Percentiles rank a stretch among this genome's conserved stretches.
Evolutionary conservation across 305 asterid species (phyloP).

Genomic region (Fraxinus sp.): DNA sequence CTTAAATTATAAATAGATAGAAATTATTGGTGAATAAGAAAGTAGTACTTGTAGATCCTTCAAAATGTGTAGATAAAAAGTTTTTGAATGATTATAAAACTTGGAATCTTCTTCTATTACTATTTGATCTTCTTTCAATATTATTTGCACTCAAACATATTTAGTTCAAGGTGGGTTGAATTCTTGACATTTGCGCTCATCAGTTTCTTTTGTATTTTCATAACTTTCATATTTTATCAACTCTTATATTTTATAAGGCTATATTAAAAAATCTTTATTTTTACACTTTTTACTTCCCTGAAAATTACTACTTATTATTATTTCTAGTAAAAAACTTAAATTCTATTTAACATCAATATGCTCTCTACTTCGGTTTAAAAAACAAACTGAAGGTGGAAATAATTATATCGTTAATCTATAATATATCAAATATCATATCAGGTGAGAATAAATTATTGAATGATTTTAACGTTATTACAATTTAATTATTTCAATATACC

Average conservation of each 20-base stretch:
- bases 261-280: no score
- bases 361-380: background rate
- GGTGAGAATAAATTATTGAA: no score
- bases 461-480: no score
- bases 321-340: background rate
- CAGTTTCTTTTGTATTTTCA: no score
- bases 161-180: background rate
- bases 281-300: background rate
- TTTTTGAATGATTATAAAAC: background rate
- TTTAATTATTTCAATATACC: no score
- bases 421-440: no score
- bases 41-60: background rate
- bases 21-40: background rate
- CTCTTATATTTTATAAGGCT: background rate
- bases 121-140: background rate
- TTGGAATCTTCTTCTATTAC: background rate
- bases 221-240: no score
- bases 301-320: no score
- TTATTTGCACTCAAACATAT: background rate
- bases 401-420: background rate
- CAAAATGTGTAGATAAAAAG: no score
- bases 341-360: background rate
- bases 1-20: no score
- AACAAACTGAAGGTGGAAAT: background rate
- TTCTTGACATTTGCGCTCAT: no score